Conservation (phyloP, 352 stramenopile genomes). For the Phytopythium montanum region DNA sequence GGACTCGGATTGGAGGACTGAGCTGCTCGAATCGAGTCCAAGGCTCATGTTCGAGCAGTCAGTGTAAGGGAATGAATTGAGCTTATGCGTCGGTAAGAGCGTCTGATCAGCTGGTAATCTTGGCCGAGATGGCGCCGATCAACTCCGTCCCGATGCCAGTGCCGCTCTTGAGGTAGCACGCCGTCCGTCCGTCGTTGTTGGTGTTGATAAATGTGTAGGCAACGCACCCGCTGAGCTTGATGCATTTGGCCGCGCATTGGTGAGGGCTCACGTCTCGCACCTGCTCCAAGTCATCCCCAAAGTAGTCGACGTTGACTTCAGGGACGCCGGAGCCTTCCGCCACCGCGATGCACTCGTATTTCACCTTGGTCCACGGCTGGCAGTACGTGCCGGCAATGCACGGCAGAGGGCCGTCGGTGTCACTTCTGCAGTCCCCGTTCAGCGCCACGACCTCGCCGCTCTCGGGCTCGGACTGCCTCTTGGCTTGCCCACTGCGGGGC, state of each 20-base stretch:
- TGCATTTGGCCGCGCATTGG: constrained; percentile 11
- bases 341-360: constrained; percentile 27
- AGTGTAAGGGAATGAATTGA: background rate
- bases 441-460: background rate
- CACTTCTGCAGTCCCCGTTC: constrained; percentile 16
- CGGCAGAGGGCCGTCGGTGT: constrained; percentile 6
- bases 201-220: constrained; percentile 26
- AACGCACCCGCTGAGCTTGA: constrained; percentile 7
- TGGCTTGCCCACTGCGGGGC: background rate
- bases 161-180: constrained; percentile 35
- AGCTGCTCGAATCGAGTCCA: too few relatives aligned
- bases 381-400: constrained; percentile 18
- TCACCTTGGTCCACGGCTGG: constrained; percentile 25
- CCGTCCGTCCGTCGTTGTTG: constrained; percentile 11
- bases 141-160: constrained; percentile 1
- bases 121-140: constrained; percentile 13
- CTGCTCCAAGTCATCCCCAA: constrained; percentile 18
- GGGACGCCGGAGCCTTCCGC: constrained; percentile 11
- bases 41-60: too few relatives aligned
- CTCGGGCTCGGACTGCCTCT: background rate
- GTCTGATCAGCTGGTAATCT: background rate
- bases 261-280: constrained; percentile 7
- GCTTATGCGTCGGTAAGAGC: background rate
- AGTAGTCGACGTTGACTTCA: constrained; percentile 26
- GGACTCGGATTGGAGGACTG: too few relatives aligned